Conservation (phyloP, 768 basidiomycete species). For the Leccinum pellstonianum region DNA sequence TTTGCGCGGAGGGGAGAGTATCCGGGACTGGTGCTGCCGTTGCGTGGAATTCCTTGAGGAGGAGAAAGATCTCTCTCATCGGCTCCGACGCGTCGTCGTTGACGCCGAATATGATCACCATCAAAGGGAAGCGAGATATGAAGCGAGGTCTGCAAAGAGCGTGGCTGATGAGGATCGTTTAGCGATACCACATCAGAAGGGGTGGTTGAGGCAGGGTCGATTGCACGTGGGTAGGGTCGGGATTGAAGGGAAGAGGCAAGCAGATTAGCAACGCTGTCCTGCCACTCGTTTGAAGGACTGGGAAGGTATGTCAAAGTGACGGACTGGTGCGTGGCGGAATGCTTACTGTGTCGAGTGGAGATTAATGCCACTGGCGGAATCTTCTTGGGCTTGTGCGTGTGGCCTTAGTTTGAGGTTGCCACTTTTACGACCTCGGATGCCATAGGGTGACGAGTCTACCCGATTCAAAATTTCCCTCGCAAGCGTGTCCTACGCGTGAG, state of each 20-base stretch:
- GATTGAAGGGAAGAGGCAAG: slow-evolving; percentile 24
- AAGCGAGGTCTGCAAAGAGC: slow-evolving; percentile 12
- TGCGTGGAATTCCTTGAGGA: slow-evolving; percentile 9
- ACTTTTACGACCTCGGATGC: slow-evolving; percentile 64
- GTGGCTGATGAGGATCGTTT: slow-evolving; percentile 13
- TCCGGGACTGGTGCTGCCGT: slow-evolving; percentile 19
- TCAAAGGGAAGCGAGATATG: slow-evolving; percentile 12
- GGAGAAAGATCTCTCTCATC: slow-evolving; percentile 12
- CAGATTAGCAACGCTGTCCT: slow-evolving; percentile 53
- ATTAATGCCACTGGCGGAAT: slow-evolving; percentile 31
- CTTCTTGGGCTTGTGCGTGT: slow-evolving; percentile 22
- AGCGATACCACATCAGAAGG: slow-evolving; percentile 10
- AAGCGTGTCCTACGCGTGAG: slow-evolving; percentile 58
- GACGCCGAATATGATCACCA: slow-evolving; percentile 42
- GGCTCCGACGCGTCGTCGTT: slow-evolving; percentile 46
- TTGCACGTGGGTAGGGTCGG: neutral
- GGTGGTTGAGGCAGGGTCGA: neutral
- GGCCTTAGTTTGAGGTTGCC: slow-evolving; percentile 33
- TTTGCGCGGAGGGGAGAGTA: slow-evolving; percentile 17
- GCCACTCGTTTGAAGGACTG: slow-evolving; percentile 84
- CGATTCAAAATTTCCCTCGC: slow-evolving; percentile 79
- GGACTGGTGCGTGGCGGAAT: neutral
- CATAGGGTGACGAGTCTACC: slow-evolving; percentile 80
- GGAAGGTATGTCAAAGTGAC: slow-evolving; percentile 5
- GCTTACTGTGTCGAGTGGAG: slow-evolving; percentile 65